Conservation (phyloP, 441 rosid genomes). For the Gossypium davidsonii region DNA sequence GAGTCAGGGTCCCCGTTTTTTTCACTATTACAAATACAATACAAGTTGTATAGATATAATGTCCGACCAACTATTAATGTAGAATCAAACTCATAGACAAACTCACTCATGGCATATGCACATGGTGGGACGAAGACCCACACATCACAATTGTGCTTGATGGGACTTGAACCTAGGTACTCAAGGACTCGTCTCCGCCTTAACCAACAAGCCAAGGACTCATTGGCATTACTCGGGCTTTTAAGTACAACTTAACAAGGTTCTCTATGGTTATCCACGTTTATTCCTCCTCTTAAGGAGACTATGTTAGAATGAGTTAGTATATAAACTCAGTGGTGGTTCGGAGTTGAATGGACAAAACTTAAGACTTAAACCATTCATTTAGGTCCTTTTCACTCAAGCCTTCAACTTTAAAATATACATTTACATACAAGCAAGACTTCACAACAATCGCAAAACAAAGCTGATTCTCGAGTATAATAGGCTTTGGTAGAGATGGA, state of each 20-base stretch:
- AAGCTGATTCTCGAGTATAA: not conserved
- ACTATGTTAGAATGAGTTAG: not conserved
- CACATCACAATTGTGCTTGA: too few relatives aligned
- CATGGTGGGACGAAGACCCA: not conserved
- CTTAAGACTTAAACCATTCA: not conserved
- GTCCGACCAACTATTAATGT: not conserved
- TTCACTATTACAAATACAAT: not conserved
- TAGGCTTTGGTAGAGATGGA: not conserved
- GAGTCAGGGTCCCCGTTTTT: not conserved
- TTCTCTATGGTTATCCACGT: not conserved
- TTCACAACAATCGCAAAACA: not conserved
- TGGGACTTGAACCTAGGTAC: too few relatives aligned
- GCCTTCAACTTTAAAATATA: constrained; percentile 2
- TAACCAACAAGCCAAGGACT: not conserved
- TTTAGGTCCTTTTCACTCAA: not conserved
- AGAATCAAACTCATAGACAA: not conserved
- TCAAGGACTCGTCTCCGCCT: not conserved
- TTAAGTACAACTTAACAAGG: not conserved
- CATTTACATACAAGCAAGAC: not conserved
- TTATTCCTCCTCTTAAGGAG: not conserved
- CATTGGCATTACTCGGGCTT: not conserved
- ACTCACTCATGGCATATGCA: not conserved
- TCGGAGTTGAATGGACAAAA: not conserved
- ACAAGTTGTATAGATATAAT: not conserved
- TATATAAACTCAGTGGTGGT: not conserved